Base-by-base conservation (phyloP, 192 early-diverging fungal species). In the Pecoramyces ruminantium region DNA sequence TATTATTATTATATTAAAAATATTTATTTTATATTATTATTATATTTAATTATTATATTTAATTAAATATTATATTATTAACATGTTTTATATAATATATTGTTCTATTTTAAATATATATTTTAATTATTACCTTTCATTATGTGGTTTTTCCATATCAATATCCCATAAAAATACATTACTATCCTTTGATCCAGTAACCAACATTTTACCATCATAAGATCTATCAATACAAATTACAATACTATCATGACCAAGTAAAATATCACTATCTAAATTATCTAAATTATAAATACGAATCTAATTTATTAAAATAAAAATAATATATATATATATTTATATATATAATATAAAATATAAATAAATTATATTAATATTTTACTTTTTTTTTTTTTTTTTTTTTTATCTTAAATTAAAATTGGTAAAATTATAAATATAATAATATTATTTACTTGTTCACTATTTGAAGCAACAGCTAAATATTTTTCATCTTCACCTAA, bases 121-220 rank as follows among this genome's bases (percentile, higher is more conserved):
- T n/a, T n/a, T n/a, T n/a, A n/a, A n/a, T n/a, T 34, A 34, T 34
- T 78, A 86, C 80, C 87, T 85, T 58, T 87, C 87, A 0, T 82
- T 79, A 77, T 86, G 85, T n/a, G 86, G 84, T 28, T 86, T 86
- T n/a, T 90, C 87, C 81, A 92, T 80, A 82, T 93, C 87, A 77
- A 94, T 83, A 29, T 83, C 84, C 96, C 96, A 99, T 12, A 99
- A 83, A 81, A 93, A 83, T 13, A 92, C 94, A 8, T 92, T 93
- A 80, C 94, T 93, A 86, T 99, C 97, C 81, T 97, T 96, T 14
- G 94, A 92, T n/a, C 96, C 97, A 0, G 96, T 92, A 0, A 93
- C 93, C 25, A 98, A 79, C 14, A 95, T 84, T 28, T 80, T 85
- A 12, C 94, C 94, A 80, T 92, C 90, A 28, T 84, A 83, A 79